These are phyloP conservation scores for Penicillium ochrochloron DNA, from an alignment of 495 filamentous ascomycete species.

Conservation along the genomic window DNA sequence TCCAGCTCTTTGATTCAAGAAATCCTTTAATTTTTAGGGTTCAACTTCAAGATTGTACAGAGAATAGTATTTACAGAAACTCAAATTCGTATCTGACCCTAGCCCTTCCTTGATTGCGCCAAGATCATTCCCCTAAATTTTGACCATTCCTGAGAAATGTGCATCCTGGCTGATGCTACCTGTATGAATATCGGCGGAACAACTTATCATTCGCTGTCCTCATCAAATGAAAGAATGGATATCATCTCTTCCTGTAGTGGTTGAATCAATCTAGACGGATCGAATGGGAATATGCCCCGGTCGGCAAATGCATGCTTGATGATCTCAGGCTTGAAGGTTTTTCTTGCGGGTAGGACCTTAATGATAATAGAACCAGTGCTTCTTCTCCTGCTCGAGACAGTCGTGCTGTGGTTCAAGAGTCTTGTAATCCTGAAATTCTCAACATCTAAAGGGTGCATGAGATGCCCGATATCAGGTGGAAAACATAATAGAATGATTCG, in stretches of 20 bases:
- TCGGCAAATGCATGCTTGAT: background rate
- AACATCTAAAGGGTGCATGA: background rate
- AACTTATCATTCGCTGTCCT: background rate
- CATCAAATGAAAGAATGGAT: background rate
- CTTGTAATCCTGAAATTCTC: background rate
- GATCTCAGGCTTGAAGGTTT: background rate
- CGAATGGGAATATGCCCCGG: background rate
- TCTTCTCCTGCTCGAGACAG: background rate
- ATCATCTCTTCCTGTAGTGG: background rate
- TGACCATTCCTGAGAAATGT: background rate
- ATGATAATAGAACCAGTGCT: background rate
- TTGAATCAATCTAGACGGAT: background rate
- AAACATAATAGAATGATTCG: background rate
- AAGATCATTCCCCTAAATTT: background rate
- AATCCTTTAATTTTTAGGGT: background rate
- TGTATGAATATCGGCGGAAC: background rate
- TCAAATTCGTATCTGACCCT: background rate
- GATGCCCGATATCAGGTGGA: background rate
- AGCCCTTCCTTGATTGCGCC: background rate
- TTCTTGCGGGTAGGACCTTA: background rate
- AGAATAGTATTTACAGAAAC: background rate
- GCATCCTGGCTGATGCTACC: background rate
- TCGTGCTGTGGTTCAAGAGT: background rate
- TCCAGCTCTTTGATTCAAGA: background rate
- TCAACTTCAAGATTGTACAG: background rate